These are phyloP conservation scores for Chondrostereum purpureum DNA, from an alignment of 1,284 basidiomycete genomes.

Conservation along the genomic window DNA sequence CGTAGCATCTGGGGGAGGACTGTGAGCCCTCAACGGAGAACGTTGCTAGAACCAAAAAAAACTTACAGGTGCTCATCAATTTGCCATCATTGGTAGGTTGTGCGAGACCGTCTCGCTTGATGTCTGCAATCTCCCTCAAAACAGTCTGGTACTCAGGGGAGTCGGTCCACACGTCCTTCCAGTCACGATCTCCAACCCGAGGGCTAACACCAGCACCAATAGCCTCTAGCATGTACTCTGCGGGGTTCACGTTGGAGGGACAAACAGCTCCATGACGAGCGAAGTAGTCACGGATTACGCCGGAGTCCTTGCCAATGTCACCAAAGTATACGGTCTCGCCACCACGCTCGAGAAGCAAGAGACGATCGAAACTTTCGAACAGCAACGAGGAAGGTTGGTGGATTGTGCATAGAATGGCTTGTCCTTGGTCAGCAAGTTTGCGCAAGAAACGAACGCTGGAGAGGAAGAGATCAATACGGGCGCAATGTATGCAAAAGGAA, in stretches of 20 bases:
- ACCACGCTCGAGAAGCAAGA: slow-evolving; percentile 58
- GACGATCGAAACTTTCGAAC: slow-evolving; percentile 74
- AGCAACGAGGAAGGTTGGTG: slow-evolving; percentile 68
- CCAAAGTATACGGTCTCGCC: slow-evolving; percentile 79
- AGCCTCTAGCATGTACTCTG: slow-evolving; percentile 61
- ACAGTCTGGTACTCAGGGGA: slow-evolving; percentile 38
- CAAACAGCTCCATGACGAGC: slow-evolving; percentile 58
- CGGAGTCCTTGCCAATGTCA: slow-evolving; percentile 66
- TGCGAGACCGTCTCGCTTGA: slow-evolving; percentile 37
- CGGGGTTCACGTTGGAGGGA: slow-evolving; percentile 54
- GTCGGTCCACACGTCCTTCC: slow-evolving; percentile 71
- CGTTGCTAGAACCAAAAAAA: slow-evolving; percentile 8
- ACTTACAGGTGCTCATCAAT: slow-evolving; percentile 42
- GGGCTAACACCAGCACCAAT: slow-evolving; percentile 72
- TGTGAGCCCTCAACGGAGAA: too few species aligned
- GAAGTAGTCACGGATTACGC: slow-evolving; percentile 63
- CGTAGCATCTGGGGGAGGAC: slow-evolving; percentile 70
- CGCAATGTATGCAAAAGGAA: too few species aligned
- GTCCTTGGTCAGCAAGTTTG: slow-evolving; percentile 81
- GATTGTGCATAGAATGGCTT: slow-evolving; percentile 72
- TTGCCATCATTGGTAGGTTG: slow-evolving; percentile 29
- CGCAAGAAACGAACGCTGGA: slow-evolving; percentile 64
- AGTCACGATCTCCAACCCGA: slow-evolving; percentile 62
- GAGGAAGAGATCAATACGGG: too few species aligned
- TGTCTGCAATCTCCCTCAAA: slow-evolving; percentile 33